Evolutionary conservation across 2,329 filamentous ascomycete species (phyloP).

Genomic region (Colletotrichum sojae): DNA sequence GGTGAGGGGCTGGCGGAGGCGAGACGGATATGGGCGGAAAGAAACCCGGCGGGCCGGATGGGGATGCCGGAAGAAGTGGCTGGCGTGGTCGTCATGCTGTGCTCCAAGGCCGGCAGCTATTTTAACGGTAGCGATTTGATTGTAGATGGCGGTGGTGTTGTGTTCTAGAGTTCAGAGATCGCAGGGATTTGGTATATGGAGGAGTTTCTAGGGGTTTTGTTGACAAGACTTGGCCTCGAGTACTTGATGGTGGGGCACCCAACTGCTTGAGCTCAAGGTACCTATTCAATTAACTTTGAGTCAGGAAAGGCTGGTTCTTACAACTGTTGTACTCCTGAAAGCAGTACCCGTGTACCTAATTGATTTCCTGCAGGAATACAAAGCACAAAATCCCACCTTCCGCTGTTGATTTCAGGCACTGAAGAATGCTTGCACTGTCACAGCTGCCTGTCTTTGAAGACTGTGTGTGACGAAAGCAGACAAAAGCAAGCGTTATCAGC

Average conservation of each 20-base stretch:
- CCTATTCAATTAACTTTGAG: no score
- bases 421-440: background rate
- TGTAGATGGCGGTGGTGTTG: conserved; percentile 68
- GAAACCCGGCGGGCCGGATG: conserved; percentile 77
- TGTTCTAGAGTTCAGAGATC: conserved; percentile 33
- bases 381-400: background rate
- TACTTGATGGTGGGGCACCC: no score
- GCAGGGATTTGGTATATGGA: no score
- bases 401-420: background rate
- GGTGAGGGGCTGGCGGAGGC: conserved; percentile 70
- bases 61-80: conserved; percentile 74
- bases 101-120: conserved; percentile 74
- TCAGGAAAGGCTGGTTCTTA: no score
- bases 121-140: conserved; percentile 78
- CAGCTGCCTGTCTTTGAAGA: background rate
- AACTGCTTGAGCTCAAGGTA: no score
- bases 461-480: background rate
- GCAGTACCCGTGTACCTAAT: no score
- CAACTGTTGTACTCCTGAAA: no score
- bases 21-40: conserved; percentile 68
- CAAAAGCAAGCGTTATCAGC: background rate
- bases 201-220: no score
- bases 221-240: background rate
- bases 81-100: conserved; percentile 72
- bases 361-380: no score